Evolutionary conservation across 768 basidiomycete species (phyloP).

Genomic region (Serendipita sp.): DNA sequence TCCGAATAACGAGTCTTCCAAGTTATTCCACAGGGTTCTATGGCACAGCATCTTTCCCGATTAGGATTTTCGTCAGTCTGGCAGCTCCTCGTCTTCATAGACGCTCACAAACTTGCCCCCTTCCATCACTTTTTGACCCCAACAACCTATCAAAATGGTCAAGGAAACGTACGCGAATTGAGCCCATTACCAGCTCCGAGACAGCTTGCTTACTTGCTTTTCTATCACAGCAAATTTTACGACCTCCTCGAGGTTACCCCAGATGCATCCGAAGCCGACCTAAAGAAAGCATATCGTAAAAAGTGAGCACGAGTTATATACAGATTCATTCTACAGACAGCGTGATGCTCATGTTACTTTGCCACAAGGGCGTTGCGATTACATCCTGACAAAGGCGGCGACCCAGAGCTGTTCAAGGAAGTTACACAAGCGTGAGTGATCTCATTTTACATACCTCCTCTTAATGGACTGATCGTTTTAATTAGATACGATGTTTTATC

Average conservation of each 20-base stretch:
- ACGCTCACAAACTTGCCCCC: background rate
- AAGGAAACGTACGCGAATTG: constrained; percentile 12
- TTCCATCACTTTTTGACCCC: background rate
- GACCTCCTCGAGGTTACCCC: constrained; percentile 79
- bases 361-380: constrained; percentile 53
- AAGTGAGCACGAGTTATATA: constrained; percentile 34
- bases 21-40: background rate
- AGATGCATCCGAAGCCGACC: constrained; percentile 62
- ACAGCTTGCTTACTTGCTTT: background rate
- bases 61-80: background rate
- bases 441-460: constrained; percentile 7
- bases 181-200: background rate
- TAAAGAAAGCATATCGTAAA: constrained; percentile 93
- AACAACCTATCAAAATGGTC: constrained; percentile 8
- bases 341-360: constrained; percentile 9
- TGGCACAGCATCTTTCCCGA: background rate
- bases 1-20: background rate
- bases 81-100: background rate
- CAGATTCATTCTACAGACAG: background rate
- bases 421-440: constrained; percentile 81
- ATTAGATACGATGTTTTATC: constrained; percentile 86
- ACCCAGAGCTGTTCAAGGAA: constrained; percentile 94
- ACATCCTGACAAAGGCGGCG: constrained; percentile 90
- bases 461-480: background rate
- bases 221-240: constrained; percentile 60